Evolutionary conservation across 805 yeast species (phyloP), one percentile per base, ranked within the genome.

Genomic region (Cyberlindnera veronae): DNA sequence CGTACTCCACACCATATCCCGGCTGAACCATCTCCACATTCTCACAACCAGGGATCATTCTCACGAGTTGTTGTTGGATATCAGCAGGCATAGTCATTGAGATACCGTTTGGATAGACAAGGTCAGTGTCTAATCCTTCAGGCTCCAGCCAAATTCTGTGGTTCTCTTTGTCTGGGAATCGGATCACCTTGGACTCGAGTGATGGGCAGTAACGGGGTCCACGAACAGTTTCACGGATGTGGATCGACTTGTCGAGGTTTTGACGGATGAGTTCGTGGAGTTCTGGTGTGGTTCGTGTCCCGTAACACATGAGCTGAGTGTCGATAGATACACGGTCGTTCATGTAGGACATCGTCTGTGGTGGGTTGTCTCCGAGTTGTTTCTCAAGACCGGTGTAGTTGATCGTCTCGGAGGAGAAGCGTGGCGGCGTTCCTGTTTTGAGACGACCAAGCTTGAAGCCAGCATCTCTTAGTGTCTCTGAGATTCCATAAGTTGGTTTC

Each of bases 171-270:
- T 84, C 84, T 2, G 86, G 70, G 58, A 93, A 93, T 48, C 88
- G 74, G 29, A 84, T 74, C 21, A 93, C 69, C 57, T 93, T 93
- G 6, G 95, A 79, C 60, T 93, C 99, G 36, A 93, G 79, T 0
- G 98, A 91, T 1, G 99, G 99, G 62, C 99, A 93, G 60, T 93
- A 93, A 21, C 99, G 67, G 2, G 99, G 99, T 0, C 99, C 99
- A 52, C 86, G 86, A 6, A 91, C 95, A 0, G 95, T 84, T 63
- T 93, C 98, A 44, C 90, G 67, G 23, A 93, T 91, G 61, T 93
- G 99, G 6, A 93, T 77, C 5, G 96, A 81, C 54, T 84, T 76
- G 57, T 86, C 84, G 34, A 93, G 67, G 56, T 93, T 91, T 1
- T 69, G 62, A 12, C 79, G 64, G 16, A 93, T 68, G 29, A 87